Conservation (phyloP, 345 rosid genomes). For the Anastatica hierochuntica region DNA sequence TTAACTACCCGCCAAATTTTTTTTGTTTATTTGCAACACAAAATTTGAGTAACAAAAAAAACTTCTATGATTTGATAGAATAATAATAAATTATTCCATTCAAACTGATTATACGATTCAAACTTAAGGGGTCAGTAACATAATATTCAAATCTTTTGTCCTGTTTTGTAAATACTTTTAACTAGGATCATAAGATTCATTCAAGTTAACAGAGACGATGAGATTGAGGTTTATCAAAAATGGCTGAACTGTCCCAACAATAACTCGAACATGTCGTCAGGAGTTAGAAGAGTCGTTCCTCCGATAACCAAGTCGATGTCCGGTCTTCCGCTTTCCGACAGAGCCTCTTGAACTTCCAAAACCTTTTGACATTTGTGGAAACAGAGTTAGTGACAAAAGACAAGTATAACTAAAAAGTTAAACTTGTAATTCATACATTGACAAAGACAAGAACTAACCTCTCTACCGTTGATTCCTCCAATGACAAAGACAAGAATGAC, state of each 20-base stretch:
- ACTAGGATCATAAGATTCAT: too few relatives aligned
- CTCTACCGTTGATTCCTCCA: slow-evolving; percentile 85
- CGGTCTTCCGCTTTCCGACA: slow-evolving; percentile 73
- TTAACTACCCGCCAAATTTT: slow-evolving; percentile 16
- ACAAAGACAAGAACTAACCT: background rate
- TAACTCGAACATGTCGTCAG: slow-evolving; percentile 72
- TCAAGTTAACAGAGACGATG: too few relatives aligned
- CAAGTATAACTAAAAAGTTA: background rate
- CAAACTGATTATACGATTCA: too few relatives aligned
- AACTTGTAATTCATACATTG: background rate
- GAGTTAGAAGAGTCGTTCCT: slow-evolving; percentile 87
- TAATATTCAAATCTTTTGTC: too few relatives aligned
- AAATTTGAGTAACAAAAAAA: too few relatives aligned
- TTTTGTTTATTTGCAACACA: too few relatives aligned
- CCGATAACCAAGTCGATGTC: slow-evolving; percentile 66
- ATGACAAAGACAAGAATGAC: slow-evolving; percentile 70
- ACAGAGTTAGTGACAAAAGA: too few relatives aligned
- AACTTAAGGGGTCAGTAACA: too few relatives aligned
- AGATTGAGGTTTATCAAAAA: too few relatives aligned
- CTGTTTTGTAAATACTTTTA: too few relatives aligned
- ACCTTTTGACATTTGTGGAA: slow-evolving; percentile 35
- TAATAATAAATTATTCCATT: too few relatives aligned
- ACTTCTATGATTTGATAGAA: too few relatives aligned
- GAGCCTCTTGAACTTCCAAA: slow-evolving; percentile 69
- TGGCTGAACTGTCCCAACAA: slow-evolving; percentile 54